Base-by-base conservation (phyloP, 257 asterid genomes). In the Phtheirospermum japonicum region DNA sequence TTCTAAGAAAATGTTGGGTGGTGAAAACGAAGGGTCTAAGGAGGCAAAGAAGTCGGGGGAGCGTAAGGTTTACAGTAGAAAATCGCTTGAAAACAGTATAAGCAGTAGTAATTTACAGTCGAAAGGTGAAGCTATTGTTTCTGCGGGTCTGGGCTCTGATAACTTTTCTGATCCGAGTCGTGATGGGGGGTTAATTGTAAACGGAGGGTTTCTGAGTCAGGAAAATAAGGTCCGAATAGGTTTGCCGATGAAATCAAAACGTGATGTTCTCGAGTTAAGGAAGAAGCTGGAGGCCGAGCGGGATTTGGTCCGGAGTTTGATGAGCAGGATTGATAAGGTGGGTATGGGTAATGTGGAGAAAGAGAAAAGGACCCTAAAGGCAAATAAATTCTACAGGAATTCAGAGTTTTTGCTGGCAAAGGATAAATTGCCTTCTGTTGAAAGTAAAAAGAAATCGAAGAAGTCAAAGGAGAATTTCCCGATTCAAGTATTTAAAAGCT, bases 301-400 rank as follows among this genome's bases (percentile, higher is more conserved):
- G 69, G 82, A 79, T 48, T 67, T 76, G 76, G 64, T 87, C 4
- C 64, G 89, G 77, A 80, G 78, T 66, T 83, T 85, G 79, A 80
- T 85, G 79, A 79, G 71, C 80, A 85, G 76, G 77, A 85, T 90
- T 33, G 71, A 68, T 46, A 79, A 54, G 52, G 76, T 73, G 59
- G 71, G 66, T 16, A 71, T 34, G 3, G 75, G 42, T 36, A 36
- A 36, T 36, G 42, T 85, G 11, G 89, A 86, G 80, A 89, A 84
- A 76, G 89, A 86, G 80, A 89, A 84, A 76, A 80, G 95, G 71
- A 81, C 87, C 0, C 95, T 90, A 0, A 86, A 89, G 79, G 97
- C 83, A 32, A 89, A 89, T 75, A 78, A 84, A 61, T 66, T 83
- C 23, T 85, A 88, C 30, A 73, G 85, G 62, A 86, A 84, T 54